phyloP scores from a whole-genome alignment of 2,329 filamentous ascomycete genomes.

The Elsinoe ampelina region DNA sequence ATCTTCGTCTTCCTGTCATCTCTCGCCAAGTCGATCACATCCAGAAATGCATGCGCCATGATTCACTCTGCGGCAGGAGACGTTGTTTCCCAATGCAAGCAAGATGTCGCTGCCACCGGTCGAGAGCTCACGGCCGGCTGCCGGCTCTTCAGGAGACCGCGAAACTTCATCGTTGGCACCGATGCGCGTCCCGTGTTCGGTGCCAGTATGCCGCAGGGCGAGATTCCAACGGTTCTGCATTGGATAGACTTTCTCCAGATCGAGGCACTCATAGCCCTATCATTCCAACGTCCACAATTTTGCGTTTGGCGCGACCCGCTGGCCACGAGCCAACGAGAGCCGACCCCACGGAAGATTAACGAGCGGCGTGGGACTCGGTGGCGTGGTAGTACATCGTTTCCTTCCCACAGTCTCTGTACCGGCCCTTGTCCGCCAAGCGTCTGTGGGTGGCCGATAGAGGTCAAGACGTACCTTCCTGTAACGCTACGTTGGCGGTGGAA shows the following conservation, averaged over 20 bases:
- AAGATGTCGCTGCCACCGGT: background rate
- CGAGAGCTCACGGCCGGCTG: background rate
- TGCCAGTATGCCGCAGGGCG: background rate
- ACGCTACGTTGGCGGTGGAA: conserved; percentile 9
- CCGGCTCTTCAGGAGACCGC: background rate
- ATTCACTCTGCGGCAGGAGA: background rate
- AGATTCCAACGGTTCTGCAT: conserved; percentile 2
- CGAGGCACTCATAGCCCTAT: conserved; percentile 6
- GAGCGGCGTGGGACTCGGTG: conserved; percentile 1
- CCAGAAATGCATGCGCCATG: too few relatives aligned
- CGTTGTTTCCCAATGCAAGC: background rate
- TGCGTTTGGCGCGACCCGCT: background rate
- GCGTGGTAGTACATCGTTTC: conserved; percentile 11
- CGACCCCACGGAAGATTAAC: background rate
- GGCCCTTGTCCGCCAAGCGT: conserved; percentile 7
- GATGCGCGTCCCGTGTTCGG: background rate
- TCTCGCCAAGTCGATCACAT: too few relatives aligned
- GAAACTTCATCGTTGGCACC: background rate
- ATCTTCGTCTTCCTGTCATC: too few relatives aligned
- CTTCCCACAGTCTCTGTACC: conserved; percentile 3
- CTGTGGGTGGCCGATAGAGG: conserved; percentile 1
- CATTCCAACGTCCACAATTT: conserved; percentile 6
- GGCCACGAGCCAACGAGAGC: conserved; percentile 1
- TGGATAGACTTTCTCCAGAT: background rate
- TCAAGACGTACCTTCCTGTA: background rate